Evolutionary conservation across 352 stramenopile species (phyloP), one percentile per base, ranked within the genome.

Genomic region (Hyaloperonospora arabidopsidis): DNA sequence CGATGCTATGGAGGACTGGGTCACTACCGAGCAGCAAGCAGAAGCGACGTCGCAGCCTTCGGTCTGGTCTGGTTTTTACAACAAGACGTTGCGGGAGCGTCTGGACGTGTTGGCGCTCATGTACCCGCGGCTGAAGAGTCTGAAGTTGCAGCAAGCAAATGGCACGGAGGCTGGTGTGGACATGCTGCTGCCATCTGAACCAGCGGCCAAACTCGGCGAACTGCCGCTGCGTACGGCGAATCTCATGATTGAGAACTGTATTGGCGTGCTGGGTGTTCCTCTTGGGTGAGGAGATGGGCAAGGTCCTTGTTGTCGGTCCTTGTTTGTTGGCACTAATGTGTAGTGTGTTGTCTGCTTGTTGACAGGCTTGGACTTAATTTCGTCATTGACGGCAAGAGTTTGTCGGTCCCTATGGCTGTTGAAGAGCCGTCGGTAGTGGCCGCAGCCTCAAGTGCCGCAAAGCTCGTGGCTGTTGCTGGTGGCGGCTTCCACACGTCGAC

Each of bases 191-290:
- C 15, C 48, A 10, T 32, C 52, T 2, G 70, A 80, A 11, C 49
- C 68, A 6, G 53, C 74, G 6, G 63, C 67, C 11, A 82, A 79
- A 52, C 63, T 89, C 14, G 82, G 82, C 15, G 77, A 90, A 35
- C 66, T 95, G 49, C 75, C 80, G 14, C 63, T 89, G 57, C 78
- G 76, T 28, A 87, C 74, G 1, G 84, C 84, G 51, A 91, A 95
- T 55, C 65, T 88, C 49, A 95, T 95, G 82, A 92, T 95, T 50
- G 84, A 95, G 59, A 95, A 95, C 68, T 92, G 83, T 61, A 87
- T 95, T 48, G 84, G 84, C 43, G 82, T 90, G 29, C 70, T 93
- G 5, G 79, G 78, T n/a, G 70, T 95, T 28, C 84, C 84, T 29
- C 69, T 95, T n/a, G 84, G 83, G 59, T 86, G 60, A 50, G 70